A percentile compares a stretch with the other conserved stretches of the same genome.
Evolutionary conservation across 1,139 yeast species (phyloP).

Genomic region (Scheffersomyces segobiensis): DNA sequence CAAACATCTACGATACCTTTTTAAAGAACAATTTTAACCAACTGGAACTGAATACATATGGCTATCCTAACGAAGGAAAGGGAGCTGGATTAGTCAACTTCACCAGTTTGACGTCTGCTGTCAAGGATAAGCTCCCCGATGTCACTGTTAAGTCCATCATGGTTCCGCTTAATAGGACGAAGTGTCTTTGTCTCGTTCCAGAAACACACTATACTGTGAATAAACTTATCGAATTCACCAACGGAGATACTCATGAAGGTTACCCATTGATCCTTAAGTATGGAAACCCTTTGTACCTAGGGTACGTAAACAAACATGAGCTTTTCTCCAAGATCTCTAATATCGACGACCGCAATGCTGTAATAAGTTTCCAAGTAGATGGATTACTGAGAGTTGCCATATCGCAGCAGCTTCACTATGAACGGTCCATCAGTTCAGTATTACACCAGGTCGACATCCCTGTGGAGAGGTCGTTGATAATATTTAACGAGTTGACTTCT

Average conservation of each 20-base stretch:
- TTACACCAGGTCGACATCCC: constrained; percentile 58
- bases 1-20: constrained; percentile 53
- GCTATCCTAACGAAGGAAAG: constrained; percentile 33
- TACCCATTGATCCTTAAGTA: constrained; percentile 38
- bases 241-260: constrained; percentile 44
- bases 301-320: constrained; percentile 37
- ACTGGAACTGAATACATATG: constrained; percentile 1
- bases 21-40: constrained; percentile 32
- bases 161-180: constrained; percentile 31
- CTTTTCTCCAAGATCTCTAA: constrained; percentile 16
- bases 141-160: constrained; percentile 29
- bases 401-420: constrained; percentile 28
- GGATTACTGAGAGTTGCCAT: constrained; percentile 18
- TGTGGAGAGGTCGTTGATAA: constrained; percentile 77
- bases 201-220: constrained; percentile 24
- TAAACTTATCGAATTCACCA: constrained; percentile 19
- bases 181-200: constrained; percentile 33
- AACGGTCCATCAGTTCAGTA: constrained; percentile 14
- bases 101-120: constrained; percentile 29
- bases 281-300: constrained; percentile 30
- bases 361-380: constrained; percentile 26
- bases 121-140: constrained; percentile 37
- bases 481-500: constrained; percentile 36
- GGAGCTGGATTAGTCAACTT: constrained; percentile 44
- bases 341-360: constrained; percentile 9